A percentile compares a stretch with the other conserved stretches of the same genome.
Evolutionary conservation across 495 filamentous ascomycete species (phyloP).

Genomic region (Aspergillus conjunctus): DNA sequence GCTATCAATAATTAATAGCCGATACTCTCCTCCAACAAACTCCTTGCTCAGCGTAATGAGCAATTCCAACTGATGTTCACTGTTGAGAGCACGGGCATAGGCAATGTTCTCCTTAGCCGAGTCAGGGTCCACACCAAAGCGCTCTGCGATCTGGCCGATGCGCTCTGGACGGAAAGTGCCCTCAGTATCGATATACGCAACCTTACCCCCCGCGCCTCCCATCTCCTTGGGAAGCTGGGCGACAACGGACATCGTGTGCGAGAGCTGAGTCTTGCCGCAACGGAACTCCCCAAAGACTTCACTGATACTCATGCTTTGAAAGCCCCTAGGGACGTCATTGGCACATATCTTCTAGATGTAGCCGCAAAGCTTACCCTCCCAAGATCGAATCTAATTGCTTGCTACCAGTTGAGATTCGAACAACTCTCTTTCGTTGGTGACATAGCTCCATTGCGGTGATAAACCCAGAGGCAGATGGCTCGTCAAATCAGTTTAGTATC

Average conservation of each 20-base stretch:
- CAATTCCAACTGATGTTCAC: conserved; percentile 73
- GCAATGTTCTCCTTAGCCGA: conserved; percentile 73
- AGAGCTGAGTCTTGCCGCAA: conserved; percentile 75
- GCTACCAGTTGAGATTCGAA: conserved; percentile 72
- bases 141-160: conserved; percentile 72
- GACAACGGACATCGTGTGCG: conserved; percentile 70
- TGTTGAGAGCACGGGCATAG: conserved; percentile 72
- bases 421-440: conserved; percentile 67
- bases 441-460: conserved; percentile 74
- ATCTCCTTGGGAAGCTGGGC: conserved; percentile 61
- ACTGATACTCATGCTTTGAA: conserved; percentile 80
- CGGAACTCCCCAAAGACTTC: conserved; percentile 76
- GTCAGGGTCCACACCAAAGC: conserved; percentile 70
- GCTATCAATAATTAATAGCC: conserved; percentile 75
- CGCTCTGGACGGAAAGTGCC: conserved; percentile 77
- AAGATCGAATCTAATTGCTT: conserved; percentile 76
- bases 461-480: conserved; percentile 71
- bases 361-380: conserved; percentile 53
- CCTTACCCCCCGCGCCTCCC: conserved; percentile 76
- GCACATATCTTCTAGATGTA: neutral
- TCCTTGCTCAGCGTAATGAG: conserved; percentile 65
- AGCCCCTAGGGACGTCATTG: conserved; percentile 53
- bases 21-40: conserved; percentile 69
- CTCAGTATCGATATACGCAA: conserved; percentile 81
- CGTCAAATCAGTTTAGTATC: conserved; percentile 3